phyloP scores from a whole-genome alignment of 2,329 filamentous ascomycete genomes.

The Taxawa tesnikishii region DNA sequence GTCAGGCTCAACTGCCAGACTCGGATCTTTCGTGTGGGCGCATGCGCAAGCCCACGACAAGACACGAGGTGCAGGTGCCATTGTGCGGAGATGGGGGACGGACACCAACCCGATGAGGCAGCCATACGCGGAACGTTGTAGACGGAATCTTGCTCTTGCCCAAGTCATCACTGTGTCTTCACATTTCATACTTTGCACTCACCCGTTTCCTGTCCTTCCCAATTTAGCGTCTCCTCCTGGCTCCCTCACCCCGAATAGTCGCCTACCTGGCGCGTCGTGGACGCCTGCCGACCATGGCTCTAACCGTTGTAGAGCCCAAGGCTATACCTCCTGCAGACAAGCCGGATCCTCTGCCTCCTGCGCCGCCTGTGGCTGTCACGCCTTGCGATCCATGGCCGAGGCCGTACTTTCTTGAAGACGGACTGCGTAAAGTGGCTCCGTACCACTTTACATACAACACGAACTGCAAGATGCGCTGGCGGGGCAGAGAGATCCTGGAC shows the following conservation, averaged over 20 bases:
- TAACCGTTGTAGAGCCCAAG: constrained; percentile 21
- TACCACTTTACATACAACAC: constrained; percentile 96
- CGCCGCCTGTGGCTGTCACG: constrained; percentile 38
- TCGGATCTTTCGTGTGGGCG: no score
- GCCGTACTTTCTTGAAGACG: constrained; percentile 76
- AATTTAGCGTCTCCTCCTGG: no score
- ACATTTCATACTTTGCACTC: no score
- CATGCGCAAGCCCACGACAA: no score
- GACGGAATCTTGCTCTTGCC: no score
- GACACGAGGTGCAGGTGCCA: no score
- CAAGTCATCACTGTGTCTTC: no score
- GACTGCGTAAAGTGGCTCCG: constrained; percentile 68
- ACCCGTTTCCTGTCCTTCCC: no score
- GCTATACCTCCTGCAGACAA: constrained; percentile 11
- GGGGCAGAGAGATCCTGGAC: constrained; percentile 66
- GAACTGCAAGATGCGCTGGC: constrained; percentile 87
- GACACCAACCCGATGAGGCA: constrained; percentile 1
- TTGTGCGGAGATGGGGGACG: no score
- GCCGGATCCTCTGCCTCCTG: constrained; percentile 27
- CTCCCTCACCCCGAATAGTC: constrained; percentile 39
- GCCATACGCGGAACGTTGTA: background rate
- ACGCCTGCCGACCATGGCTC: constrained; percentile 31
- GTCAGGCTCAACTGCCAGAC: no score
- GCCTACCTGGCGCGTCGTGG: constrained; percentile 40
- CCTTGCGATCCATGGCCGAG: constrained; percentile 47